Evolutionary conservation across 1,284 basidiomycete species (phyloP).

Genomic region (Cutaneotrichosporon sp.): DNA sequence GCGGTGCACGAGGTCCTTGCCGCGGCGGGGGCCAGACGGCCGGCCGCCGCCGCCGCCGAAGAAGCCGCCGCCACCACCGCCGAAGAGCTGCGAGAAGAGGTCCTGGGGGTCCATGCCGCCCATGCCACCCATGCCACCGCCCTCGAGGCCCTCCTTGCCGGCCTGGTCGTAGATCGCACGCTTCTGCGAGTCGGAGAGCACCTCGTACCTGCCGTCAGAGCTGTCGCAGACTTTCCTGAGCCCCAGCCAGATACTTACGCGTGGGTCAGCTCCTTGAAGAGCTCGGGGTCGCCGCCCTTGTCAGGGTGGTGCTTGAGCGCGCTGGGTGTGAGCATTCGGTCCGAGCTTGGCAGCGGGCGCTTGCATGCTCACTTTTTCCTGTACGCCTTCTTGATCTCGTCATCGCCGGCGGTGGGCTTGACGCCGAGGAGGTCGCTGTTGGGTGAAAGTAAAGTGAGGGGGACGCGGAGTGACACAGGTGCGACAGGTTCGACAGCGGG

Average conservation of each 20-base stretch:
- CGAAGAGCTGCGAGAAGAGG: slow-evolving; percentile 96
- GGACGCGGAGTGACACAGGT: not conserved
- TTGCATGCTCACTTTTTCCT: slow-evolving; percentile 72
- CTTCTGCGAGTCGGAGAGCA: slow-evolving; percentile 87
- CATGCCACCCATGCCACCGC: slow-evolving; percentile 62
- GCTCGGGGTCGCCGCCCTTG: slow-evolving; percentile 94
- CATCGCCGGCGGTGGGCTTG: slow-evolving; percentile 69
- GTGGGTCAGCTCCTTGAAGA: slow-evolving; percentile 97
- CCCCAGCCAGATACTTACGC: slow-evolving; percentile 71
- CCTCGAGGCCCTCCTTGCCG: slow-evolving; percentile 92
- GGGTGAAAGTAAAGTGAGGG: slow-evolving; percentile 12
- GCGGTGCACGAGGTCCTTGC: slow-evolving; percentile 97
- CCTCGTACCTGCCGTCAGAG: slow-evolving; percentile 70
- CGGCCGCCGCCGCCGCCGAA: slow-evolving; percentile 58
- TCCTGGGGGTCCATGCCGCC: slow-evolving; percentile 97
- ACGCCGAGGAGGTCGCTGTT: slow-evolving; percentile 74
- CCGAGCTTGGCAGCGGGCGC: not conserved
- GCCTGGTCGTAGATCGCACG: slow-evolving; percentile 84
- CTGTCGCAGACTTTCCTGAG: not conserved
- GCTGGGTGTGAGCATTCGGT: slow-evolving; percentile 55
- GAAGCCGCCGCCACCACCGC: slow-evolving; percentile 64
- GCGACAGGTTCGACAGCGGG: not conserved
- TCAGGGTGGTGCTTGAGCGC: slow-evolving; percentile 91
- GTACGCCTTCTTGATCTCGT: slow-evolving; percentile 91
- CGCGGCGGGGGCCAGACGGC: slow-evolving; percentile 84